phyloP scores from a whole-genome alignment of 116 monocot genomes.

The Trichopus zeylanicus region DNA sequence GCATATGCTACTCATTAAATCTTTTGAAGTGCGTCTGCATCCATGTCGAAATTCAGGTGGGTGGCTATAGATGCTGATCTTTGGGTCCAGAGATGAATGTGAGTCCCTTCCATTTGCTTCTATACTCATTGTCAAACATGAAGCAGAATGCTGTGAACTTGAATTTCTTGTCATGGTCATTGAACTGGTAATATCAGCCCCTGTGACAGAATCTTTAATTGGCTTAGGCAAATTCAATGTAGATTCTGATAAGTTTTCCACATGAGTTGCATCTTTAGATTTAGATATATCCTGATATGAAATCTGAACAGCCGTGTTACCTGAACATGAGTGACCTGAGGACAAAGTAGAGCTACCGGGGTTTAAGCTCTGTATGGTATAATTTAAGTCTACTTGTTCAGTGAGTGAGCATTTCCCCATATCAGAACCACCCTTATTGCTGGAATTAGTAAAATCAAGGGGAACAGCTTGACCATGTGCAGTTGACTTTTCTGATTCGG shows the following conservation, averaged over 20 bases:
- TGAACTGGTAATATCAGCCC: slow-evolving; percentile 16
- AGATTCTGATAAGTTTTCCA: slow-evolving; percentile 13
- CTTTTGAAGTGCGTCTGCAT: slow-evolving; percentile 4
- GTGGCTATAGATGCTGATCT: slow-evolving; percentile 1
- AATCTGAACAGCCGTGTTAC: background rate
- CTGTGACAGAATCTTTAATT: slow-evolving; percentile 5
- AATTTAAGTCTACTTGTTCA: slow-evolving; percentile 41
- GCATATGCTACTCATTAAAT: slow-evolving; percentile 7
- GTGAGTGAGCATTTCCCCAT: slow-evolving; percentile 13
- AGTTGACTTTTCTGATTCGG: slow-evolving; percentile 13
- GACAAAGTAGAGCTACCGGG: slow-evolving; percentile 9
- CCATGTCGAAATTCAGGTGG: slow-evolving; percentile 9
- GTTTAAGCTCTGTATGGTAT: slow-evolving; percentile 10
- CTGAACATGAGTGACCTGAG: slow-evolving; percentile 7
- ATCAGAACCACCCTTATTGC: slow-evolving; percentile 5
- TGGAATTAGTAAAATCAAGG: slow-evolving; percentile 4
- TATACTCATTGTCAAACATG: slow-evolving; percentile 8
- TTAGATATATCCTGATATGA: background rate
- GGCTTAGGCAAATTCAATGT: background rate
- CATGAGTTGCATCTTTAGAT: slow-evolving; percentile 12
- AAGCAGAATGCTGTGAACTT: slow-evolving; percentile 11
- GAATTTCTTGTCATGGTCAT: slow-evolving; percentile 3
- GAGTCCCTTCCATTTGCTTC: slow-evolving; percentile 9
- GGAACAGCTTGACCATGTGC: slow-evolving; percentile 8
- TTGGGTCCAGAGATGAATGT: slow-evolving; percentile 6